Percentiles rank a stretch among this genome's conserved stretches.
These are phyloP conservation scores for Penicillium crystallinum DNA, from an alignment of 495 filamentous ascomycete species.

Conservation along the genomic window DNA sequence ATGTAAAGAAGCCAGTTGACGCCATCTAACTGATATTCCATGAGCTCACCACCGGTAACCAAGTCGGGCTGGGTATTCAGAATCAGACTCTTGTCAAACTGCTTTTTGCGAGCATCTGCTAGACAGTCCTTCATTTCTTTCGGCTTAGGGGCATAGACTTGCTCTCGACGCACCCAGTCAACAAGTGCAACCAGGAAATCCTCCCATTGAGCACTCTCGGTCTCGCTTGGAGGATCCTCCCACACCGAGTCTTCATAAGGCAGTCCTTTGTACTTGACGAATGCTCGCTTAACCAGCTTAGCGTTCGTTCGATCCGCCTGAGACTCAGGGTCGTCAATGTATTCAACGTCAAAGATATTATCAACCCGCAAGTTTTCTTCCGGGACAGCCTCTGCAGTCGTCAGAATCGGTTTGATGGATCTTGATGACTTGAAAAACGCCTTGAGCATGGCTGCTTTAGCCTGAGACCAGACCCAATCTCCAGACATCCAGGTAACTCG, in stretches of 20 bases:
- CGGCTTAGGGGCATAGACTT: constrained; percentile 54
- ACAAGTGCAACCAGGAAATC: constrained; percentile 79
- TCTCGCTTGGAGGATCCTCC: constrained; percentile 72
- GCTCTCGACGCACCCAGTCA: constrained; percentile 73
- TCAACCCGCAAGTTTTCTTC: constrained; percentile 82
- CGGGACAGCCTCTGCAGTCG: constrained; percentile 71
- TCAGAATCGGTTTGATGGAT: constrained; percentile 60
- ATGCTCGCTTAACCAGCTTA: constrained; percentile 49
- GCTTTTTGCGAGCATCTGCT: constrained; percentile 50
- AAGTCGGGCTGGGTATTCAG: constrained; percentile 67
- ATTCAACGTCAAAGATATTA: constrained; percentile 78
- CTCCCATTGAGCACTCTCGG: constrained; percentile 64
- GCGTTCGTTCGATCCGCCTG: constrained; percentile 36
- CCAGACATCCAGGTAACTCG: constrained; percentile 81
- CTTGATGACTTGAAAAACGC: constrained; percentile 69
- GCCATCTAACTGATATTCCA: constrained; percentile 91
- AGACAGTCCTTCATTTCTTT: constrained; percentile 56
- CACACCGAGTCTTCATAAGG: constrained; percentile 86
- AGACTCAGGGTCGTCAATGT: constrained; percentile 32
- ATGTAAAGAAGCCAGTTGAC: constrained; percentile 97
- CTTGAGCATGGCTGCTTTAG: constrained; percentile 54
- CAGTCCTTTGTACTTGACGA: constrained; percentile 94
- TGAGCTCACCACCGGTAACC: constrained; percentile 72
- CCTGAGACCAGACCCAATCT: constrained; percentile 82
- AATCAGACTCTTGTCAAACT: constrained; percentile 62